Evolutionary conservation across 1,139 yeast species (phyloP).

Genomic region (Geotrichum aggregatum): DNA sequence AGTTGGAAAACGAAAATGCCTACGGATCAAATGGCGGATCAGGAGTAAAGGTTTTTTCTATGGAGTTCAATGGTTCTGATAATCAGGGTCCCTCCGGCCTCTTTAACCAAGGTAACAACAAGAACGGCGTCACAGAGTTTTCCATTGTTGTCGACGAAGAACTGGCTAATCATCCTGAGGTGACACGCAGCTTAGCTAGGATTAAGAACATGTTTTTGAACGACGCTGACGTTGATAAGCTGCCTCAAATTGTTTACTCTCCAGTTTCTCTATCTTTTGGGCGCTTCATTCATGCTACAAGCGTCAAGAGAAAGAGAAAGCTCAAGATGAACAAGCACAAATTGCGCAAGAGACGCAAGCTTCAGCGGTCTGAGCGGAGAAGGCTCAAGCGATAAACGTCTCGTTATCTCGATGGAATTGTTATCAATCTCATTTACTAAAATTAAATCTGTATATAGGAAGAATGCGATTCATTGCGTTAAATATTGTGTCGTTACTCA

Average conservation of each 20-base stretch:
- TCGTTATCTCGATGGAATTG: not conserved
- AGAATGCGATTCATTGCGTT: not conserved
- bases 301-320: conserved; percentile 45
- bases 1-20: conserved; percentile 8
- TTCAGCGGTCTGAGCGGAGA: conserved; percentile 42
- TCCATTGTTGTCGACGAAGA: conserved; percentile 19
- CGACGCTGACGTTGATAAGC: conserved; percentile 9
- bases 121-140: conserved; percentile 13
- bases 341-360: conserved; percentile 45
- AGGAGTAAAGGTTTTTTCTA: conserved; percentile 16
- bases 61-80: conserved; percentile 11
- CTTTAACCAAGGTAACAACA: conserved; percentile 1
- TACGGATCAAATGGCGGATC: conserved; percentile 3
- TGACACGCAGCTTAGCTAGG: conserved; percentile 15
- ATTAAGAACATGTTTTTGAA: conserved; percentile 15
- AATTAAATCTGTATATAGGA: conserved; percentile 8
- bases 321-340: conserved; percentile 48
- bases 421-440: no score
- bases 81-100: not conserved
- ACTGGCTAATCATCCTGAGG: conserved; percentile 17
- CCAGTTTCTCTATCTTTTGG: conserved; percentile 23
- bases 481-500: not conserved
- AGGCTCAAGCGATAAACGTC: conserved; percentile 30
- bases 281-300: conserved; percentile 34
- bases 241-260: conserved; percentile 20